Evolutionary conservation across 139 green algal species (phyloP).

Genomic region (Chlamydomonas incerta): DNA sequence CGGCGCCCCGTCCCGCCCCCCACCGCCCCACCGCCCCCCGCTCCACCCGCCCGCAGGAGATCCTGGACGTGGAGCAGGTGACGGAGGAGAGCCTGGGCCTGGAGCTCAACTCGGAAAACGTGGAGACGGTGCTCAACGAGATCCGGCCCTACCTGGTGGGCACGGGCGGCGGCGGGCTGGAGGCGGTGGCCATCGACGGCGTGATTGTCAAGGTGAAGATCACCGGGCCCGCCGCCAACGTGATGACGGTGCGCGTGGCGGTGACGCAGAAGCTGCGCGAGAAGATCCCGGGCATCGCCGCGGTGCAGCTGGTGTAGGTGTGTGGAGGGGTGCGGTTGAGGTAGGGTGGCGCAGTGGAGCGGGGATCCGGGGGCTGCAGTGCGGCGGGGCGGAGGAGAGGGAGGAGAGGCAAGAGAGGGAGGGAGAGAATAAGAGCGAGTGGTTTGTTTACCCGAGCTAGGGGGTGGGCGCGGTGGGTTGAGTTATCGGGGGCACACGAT

Average conservation of each 20-base stretch:
- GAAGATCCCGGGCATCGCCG: conserved; percentile 96
- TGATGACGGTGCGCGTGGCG: conserved; percentile 98
- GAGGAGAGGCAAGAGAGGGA: too few species aligned
- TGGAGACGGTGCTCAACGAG: conserved; percentile 84
- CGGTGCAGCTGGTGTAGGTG: conserved; percentile 93
- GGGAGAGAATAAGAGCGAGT: too few species aligned
- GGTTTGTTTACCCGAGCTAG: too few species aligned
- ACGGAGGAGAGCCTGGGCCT: conserved; percentile 89
- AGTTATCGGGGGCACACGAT: too few species aligned
- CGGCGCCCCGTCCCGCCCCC: background rate
- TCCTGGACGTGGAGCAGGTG: conserved; percentile 97
- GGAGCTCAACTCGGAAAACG: conserved; percentile 89
- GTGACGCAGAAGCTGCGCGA: conserved; percentile 99
- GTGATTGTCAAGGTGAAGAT: conserved; percentile 96
- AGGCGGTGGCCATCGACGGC: conserved; percentile 91
- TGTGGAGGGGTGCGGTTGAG: background rate
- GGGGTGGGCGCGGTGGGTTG: too few species aligned
- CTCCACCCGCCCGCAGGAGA: conserved; percentile 78
- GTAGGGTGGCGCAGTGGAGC: too few species aligned
- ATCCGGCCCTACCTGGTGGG: conserved; percentile 93
- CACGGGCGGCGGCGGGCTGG: conserved; percentile 93
- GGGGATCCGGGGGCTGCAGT: background rate
- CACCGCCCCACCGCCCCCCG: background rate
- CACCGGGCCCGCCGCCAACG: conserved; percentile 91
- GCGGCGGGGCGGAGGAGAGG: too few species aligned